Conservation (phyloP, 2,329 filamentous ascomycete genomes). For the Lasiodiplodia sp. region DNA sequence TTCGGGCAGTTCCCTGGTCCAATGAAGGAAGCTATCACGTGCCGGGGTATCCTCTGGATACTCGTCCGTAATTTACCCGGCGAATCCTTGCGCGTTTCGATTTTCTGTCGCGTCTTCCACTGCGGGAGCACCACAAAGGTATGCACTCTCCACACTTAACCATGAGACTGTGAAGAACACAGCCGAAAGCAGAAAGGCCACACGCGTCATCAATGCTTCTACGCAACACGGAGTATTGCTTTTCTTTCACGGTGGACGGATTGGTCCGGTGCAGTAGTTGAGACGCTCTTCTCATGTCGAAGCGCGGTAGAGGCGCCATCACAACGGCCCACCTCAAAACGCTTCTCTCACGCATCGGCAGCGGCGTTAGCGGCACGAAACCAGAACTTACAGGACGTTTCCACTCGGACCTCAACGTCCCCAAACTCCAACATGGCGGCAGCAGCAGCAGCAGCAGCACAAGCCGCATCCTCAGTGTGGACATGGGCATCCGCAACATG, state of each 20-base stretch:
- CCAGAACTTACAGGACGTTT: conserved; percentile 61
- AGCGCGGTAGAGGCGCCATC: conserved; percentile 41
- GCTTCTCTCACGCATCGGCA: conserved; percentile 67
- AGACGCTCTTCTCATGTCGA: conserved; percentile 4
- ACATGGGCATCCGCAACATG: conserved; percentile 84
- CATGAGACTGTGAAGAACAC: background rate
- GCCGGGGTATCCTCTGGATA: background rate
- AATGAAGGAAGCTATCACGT: background rate
- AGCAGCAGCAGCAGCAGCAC: background rate
- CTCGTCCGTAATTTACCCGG: background rate
- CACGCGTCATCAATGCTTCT: background rate
- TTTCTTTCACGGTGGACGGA: background rate
- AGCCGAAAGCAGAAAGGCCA: background rate
- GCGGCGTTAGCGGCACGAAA: conserved; percentile 67
- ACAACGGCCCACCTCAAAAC: conserved; percentile 64
- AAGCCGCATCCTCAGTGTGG: conserved; percentile 74
- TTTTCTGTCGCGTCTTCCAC: background rate
- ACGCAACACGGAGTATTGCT: background rate
- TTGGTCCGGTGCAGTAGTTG: background rate
- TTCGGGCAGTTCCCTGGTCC: background rate
- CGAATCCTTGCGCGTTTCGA: background rate
- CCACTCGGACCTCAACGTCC: conserved; percentile 43
- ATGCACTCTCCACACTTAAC: background rate
- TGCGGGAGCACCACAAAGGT: background rate
- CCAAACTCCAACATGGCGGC: conserved; percentile 11